Base-by-base conservation (phyloP, 2,329 filamentous ascomycete genomes). In the Cordyceps javanica region DNA sequence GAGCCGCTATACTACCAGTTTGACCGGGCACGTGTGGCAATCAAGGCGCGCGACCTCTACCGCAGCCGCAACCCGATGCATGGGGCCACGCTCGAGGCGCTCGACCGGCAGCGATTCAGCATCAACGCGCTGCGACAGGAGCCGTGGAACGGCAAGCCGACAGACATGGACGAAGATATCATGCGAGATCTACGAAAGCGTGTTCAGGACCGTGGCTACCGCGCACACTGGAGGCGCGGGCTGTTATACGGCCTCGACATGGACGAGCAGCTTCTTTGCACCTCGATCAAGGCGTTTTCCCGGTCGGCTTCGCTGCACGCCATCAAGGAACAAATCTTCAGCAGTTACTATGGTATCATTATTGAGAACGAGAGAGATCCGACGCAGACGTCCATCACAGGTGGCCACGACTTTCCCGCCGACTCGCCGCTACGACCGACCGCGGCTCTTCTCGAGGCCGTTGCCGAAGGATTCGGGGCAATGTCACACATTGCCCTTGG, bases 381-480 rank as follows among this genome's bases (percentile, higher is more conserved):
- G 0, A 62, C 62, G 3, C 61, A 66, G 0, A 59, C 65, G 10
- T 19, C 60, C 8, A 60, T 75, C 41, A 61, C 58, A 1, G 73
- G 68, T 16, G 71, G 74, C n/a, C 73, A 66, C 30, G 64, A 66
- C 1, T 77, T 82, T 44, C 67, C 73, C 1, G 64, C 63, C 0
- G 73, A 76, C 28, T 86, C 82, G 1, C 78, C 82, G 8, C 69
- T 87, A 32, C 73, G 76, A 52, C 89, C 90, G 2, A 83, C 81
- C 0, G 61, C 68, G 8, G 73, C 75, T 2, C 75, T 92, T 0
- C 75, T 93, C 23, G 75, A 82, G 56, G 80, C 86, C 9, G 72
- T 92, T n/a, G 86, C 87, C 6, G 85, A 90, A 66, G 75, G 78
- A 1, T 89, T 87, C 61, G 82, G 87, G n/a, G 79, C 77, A 60